Evolutionary conservation across 192 early-diverging fungal genomes (phyloP).

Genomic region (Geranomyces michiganensis): DNA sequence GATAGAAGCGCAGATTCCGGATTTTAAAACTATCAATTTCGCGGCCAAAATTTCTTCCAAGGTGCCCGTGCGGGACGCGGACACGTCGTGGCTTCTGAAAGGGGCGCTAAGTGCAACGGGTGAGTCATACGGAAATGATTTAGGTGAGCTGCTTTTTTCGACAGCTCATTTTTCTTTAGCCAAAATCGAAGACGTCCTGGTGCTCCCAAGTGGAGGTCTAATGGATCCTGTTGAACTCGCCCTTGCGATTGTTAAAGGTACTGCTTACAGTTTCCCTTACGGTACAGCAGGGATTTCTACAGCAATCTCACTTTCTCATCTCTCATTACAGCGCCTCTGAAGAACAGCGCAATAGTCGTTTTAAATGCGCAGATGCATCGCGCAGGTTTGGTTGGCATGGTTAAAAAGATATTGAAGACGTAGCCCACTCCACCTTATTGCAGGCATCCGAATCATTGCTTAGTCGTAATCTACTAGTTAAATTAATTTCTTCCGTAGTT

Average conservation of each 20-base stretch:
- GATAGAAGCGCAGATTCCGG: not conserved
- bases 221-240: conserved; percentile 25
- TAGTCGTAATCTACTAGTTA: no score
- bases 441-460: no score
- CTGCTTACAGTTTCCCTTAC: no score
- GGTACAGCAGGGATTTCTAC: no score
- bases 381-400: not conserved
- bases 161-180: not conserved
- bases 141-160: no score
- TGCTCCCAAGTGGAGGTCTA: conserved; percentile 1
- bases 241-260: conserved; percentile 14
- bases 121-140: not conserved
- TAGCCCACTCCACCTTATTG: not conserved
- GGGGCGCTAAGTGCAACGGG: not conserved
- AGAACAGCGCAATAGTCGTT: not conserved
- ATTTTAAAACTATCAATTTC: conserved; percentile 8
- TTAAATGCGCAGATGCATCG: not conserved
- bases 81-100: not conserved
- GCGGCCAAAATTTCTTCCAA: conserved; percentile 5
- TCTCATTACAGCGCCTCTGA: not conserved
- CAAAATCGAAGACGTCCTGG: not conserved
- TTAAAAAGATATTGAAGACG: not conserved
- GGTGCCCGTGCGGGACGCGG: not conserved
- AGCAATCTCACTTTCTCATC: no score
- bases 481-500: no score